phyloP scores from a whole-genome alignment of 345 rosid species.

The Bretschneidera sinensis region DNA sequence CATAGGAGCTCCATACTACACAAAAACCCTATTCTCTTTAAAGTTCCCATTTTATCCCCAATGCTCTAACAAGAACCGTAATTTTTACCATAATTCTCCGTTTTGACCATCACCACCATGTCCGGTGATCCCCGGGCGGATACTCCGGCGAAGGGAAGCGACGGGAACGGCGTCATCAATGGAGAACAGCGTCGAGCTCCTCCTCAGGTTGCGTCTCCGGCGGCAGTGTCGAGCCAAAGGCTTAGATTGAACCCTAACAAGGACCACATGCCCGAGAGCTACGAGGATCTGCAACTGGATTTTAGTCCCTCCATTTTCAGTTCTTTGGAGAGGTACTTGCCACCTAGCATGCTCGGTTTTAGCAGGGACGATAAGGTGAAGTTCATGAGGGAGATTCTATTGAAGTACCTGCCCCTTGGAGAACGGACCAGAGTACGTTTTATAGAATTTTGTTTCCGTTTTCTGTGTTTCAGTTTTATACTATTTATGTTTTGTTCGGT shows the following conservation, averaged over 20 bases:
- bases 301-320: slow-evolving; percentile 67
- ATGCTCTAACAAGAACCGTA: slow-evolving; percentile 15
- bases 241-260: slow-evolving; percentile 58
- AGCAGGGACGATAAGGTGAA: slow-evolving; percentile 57
- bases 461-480: background rate
- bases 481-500: too few species aligned
- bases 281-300: slow-evolving; percentile 66
- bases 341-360: slow-evolving; percentile 42
- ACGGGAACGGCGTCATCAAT: slow-evolving; percentile 33
- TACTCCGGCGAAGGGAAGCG: slow-evolving; percentile 16
- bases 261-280: slow-evolving; percentile 72
- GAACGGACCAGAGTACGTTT: slow-evolving; percentile 65
- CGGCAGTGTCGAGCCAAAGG: slow-evolving; percentile 27
- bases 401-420: slow-evolving; percentile 70
- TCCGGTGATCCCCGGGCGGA: slow-evolving; percentile 21
- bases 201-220: background rate
- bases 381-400: slow-evolving; percentile 73
- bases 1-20: too few species aligned
- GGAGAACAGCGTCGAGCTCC: slow-evolving; percentile 9
- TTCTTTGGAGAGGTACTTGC: slow-evolving; percentile 76
- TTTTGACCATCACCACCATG: slow-evolving; percentile 8
- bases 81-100: background rate
- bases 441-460: background rate
- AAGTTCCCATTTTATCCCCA: background rate
- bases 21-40: background rate